A percentile compares a stretch with the other conserved stretches of the same genome.
phyloP scores from a whole-genome alignment of 306 rosid genomes.

The Cucurbita moschata region DNA sequence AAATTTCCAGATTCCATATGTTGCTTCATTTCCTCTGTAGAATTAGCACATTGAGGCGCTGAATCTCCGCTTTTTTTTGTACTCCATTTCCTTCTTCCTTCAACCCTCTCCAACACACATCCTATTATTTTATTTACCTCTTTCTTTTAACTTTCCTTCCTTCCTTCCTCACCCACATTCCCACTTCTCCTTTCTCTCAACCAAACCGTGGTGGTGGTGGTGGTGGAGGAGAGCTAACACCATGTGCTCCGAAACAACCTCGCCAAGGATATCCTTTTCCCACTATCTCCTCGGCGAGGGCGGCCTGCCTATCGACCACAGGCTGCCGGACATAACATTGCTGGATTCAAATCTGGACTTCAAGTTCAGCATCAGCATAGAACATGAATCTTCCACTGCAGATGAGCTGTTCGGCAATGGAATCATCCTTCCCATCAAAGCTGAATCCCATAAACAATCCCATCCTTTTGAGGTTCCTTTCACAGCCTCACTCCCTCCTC shows the following conservation, averaged over 20 bases:
- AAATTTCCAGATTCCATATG: constrained; percentile 10
- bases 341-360: constrained; percentile 55
- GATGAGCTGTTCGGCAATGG: constrained; percentile 90
- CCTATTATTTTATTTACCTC: background rate
- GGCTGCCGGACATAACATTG: constrained; percentile 26
- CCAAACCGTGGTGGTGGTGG: background rate
- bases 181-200: background rate
- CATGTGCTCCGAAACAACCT: constrained; percentile 61
- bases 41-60: constrained; percentile 11
- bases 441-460: too few species aligned
- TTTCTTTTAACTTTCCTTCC: constrained; percentile 20
- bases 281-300: constrained; percentile 22
- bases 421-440: constrained; percentile 45
- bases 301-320: constrained; percentile 14
- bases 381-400: constrained; percentile 44
- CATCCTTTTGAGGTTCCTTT: background rate
- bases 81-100: constrained; percentile 11
- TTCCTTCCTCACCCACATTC: background rate
- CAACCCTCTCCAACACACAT: constrained; percentile 19
- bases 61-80: constrained; percentile 11
- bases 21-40: background rate
- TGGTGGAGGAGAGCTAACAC: background rate
- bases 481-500: constrained; percentile 42
- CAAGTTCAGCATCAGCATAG: constrained; percentile 43
- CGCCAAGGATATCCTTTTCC: constrained; percentile 73